A percentile compares a stretch with the other conserved stretches of the same genome.
phyloP scores from a whole-genome alignment of 1,284 basidiomycete species.

The Cutaneotrichosporon daszewskae region DNA sequence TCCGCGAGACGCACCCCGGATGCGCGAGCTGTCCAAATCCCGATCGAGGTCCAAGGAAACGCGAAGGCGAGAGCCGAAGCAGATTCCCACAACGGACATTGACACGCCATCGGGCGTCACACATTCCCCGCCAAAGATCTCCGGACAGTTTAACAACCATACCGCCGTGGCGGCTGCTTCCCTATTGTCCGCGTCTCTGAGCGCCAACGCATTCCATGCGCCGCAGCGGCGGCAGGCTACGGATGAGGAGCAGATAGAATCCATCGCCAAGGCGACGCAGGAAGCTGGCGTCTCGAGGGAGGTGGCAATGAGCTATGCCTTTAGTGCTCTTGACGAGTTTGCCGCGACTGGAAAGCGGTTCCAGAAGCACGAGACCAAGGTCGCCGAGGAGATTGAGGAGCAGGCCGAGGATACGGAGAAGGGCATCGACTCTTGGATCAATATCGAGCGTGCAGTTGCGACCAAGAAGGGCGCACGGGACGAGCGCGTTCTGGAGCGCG shows the following conservation, averaged over 20 bases:
- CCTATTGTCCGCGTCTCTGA: slow-evolving; percentile 34
- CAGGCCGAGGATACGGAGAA: slow-evolving; percentile 18
- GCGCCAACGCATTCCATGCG: slow-evolving; percentile 33
- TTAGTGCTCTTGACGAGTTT: slow-evolving; percentile 29
- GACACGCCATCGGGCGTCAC: slow-evolving; percentile 7
- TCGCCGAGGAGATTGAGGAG: slow-evolving; percentile 12
- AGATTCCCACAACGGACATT: slow-evolving; percentile 5
- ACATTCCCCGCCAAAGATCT: background rate
- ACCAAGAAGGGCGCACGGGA: background rate
- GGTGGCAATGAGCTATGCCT: slow-evolving; percentile 40
- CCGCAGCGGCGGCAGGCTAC: slow-evolving; percentile 13
- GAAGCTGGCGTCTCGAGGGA: slow-evolving; percentile 28
- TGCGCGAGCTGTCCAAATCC: background rate
- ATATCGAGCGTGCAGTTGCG: slow-evolving; percentile 16
- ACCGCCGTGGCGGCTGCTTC: slow-evolving; percentile 13
- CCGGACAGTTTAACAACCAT: slow-evolving; percentile 10
- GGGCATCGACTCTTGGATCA: slow-evolving; percentile 40
- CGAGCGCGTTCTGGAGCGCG: background rate
- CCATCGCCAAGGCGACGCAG: slow-evolving; percentile 20
- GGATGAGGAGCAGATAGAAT: slow-evolving; percentile 21
- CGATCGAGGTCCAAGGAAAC: background rate
- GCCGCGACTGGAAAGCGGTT: slow-evolving; percentile 5
- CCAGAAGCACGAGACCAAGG: slow-evolving; percentile 9
- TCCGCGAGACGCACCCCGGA: background rate
- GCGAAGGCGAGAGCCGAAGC: background rate